phyloP scores from a whole-genome alignment of 352 stramenopile species.

The Pythium periplocum region DNA sequence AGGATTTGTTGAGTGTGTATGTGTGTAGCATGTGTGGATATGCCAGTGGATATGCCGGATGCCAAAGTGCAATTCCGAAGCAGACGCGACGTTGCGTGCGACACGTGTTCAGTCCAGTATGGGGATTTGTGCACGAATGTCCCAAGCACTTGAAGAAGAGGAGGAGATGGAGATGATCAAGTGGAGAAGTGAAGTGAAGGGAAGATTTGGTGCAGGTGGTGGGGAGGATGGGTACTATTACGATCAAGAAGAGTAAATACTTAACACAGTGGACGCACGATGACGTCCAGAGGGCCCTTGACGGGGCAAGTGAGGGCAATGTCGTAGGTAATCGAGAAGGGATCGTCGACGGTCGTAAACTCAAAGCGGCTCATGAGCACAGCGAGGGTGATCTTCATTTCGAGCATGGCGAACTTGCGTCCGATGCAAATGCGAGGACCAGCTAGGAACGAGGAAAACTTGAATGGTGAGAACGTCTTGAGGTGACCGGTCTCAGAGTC shows the following conservation, averaged over 20 bases:
- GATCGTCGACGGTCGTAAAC: conserved; percentile 37
- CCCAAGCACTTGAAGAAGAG: too few species aligned
- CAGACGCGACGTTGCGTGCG: too few species aligned
- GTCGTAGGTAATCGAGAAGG: conserved; percentile 39
- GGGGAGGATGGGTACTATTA: too few species aligned
- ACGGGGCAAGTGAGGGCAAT: conserved; percentile 38
- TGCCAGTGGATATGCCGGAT: too few species aligned
- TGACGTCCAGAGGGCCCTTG: conserved; percentile 23
- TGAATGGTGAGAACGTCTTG: conserved; percentile 19
- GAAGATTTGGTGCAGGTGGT: too few species aligned
- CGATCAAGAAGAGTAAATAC: not conserved
- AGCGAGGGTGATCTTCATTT: conserved; percentile 56
- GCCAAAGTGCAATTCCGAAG: too few species aligned
- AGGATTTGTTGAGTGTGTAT: too few species aligned
- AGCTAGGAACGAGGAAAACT: conserved; percentile 39
- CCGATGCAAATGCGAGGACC: conserved; percentile 59
- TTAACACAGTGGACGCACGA: not conserved
- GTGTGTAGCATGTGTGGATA: too few species aligned
- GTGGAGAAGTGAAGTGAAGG: too few species aligned
- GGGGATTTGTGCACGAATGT: too few species aligned
- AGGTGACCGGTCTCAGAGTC: conserved; percentile 11
- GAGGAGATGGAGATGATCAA: too few species aligned
- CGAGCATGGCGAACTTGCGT: conserved; percentile 40
- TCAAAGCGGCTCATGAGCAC: conserved; percentile 44
- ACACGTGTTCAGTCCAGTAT: too few species aligned